phyloP scores from a whole-genome alignment of 2,329 filamentous ascomycete species.

The Paecilomyces sp. region DNA sequence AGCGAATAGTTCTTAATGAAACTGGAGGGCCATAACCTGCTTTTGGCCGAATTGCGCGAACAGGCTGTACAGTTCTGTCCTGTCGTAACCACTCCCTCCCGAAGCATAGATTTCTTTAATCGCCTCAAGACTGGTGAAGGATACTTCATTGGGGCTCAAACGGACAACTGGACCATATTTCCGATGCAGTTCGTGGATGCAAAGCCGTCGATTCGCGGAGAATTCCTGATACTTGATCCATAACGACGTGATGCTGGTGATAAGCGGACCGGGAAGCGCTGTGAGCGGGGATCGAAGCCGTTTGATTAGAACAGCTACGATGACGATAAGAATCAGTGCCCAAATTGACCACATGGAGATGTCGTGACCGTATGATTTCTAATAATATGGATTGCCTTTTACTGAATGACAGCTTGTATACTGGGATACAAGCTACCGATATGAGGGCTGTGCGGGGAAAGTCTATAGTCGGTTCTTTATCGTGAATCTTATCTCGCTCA shows the following conservation, averaged over 20 bases:
- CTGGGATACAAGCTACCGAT: not conserved
- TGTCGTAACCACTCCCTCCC: constrained; percentile 30
- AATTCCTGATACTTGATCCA: constrained; percentile 26
- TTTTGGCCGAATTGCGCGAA: constrained; percentile 23
- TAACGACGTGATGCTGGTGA: constrained; percentile 19
- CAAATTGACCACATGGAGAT: not conserved
- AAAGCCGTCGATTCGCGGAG: constrained; percentile 18
- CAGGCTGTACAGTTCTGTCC: constrained; percentile 27
- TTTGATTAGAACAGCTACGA: not conserved
- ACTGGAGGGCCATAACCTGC: constrained; percentile 2
- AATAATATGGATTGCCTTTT: not conserved
- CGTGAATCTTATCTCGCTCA: no score
- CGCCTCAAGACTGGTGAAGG: constrained; percentile 19
- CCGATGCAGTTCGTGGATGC: constrained; percentile 19
- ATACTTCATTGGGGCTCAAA: constrained; percentile 22
- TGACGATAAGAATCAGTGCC: not conserved
- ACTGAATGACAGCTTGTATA: not conserved
- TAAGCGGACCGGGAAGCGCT: constrained; percentile 21
- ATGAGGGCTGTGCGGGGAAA: not conserved
- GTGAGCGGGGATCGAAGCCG: not conserved
- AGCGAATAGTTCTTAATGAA: not conserved
- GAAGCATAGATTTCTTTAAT: constrained; percentile 25
- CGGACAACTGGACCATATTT: constrained; percentile 21
- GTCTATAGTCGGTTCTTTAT: not conserved
- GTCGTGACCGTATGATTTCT: not conserved